These are phyloP conservation scores for Tuber calosporum DNA, from an alignment of 495 filamentous ascomycete species.

Conservation along the genomic window DNA sequence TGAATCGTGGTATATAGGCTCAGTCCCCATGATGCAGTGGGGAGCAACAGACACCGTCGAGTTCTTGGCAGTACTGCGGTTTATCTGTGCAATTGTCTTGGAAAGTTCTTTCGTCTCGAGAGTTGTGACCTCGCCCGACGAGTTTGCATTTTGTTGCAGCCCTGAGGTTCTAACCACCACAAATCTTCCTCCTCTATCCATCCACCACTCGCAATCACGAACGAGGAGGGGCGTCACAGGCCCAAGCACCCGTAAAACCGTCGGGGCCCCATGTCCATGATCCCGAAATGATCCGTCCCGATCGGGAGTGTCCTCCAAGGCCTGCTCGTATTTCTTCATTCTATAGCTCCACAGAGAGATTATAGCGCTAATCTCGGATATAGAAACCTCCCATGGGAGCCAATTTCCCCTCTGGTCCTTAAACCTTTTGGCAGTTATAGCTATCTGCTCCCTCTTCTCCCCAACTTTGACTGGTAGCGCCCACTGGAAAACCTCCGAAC, in stretches of 20 bases:
- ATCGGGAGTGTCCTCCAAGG: constrained; percentile 1
- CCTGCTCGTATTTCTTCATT: constrained; percentile 3
- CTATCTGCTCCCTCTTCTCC: background rate
- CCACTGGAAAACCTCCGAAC: background rate
- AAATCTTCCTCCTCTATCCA: constrained; percentile 1
- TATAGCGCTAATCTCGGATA: constrained; percentile 11
- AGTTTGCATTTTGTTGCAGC: background rate
- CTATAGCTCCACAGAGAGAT: constrained; percentile 16
- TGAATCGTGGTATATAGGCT: background rate
- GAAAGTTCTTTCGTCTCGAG: background rate
- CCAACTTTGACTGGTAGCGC: background rate
- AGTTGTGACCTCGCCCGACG: background rate
- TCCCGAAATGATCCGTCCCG: background rate
- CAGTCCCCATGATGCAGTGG: background rate
- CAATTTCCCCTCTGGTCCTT: background rate
- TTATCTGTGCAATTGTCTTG: background rate
- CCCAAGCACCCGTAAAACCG: background rate
- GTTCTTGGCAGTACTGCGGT: background rate
- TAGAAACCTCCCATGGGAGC: constrained; percentile 7
- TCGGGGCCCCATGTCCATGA: background rate
- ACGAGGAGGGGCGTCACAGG: background rate
- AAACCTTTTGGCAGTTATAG: background rate
- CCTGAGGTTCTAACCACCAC: background rate
- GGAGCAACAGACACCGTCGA: background rate
- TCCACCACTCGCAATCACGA: background rate